Evolutionary conservation across 2,329 filamentous ascomycete genomes (phyloP), one percentile per base, ranked within the genome.

Genomic region (Alternaria metachromatica): DNA sequence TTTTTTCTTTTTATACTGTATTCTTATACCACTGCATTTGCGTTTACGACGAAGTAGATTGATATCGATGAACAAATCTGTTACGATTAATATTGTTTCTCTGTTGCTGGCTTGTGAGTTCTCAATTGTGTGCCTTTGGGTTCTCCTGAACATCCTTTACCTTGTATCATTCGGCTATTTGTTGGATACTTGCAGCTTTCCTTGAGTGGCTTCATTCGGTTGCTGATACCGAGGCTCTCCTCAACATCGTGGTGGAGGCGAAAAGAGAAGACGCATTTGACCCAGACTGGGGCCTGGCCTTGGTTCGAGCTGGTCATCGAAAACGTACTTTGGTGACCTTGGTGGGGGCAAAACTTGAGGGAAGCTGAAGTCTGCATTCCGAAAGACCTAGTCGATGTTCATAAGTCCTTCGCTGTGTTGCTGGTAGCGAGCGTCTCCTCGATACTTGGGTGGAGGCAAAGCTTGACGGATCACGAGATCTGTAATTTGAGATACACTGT

Each of bases 1-100:
- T 23, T 51, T 53, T 41, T 37, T 8, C 3, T 13, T 37, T 50
- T 50, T 30, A 25, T 41, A 41, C 49, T 53, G 49, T 53, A 53
- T 53, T 53, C 49, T 53, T 53, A 53, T 41, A 37, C 49, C 28
- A 53, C n/a, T 23, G 30, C 30, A 33, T 53, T 41, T 53, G 49
- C 28, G 49, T 53, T 53, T 20, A 25, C 46, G n/a, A 53, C 28
- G 15, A 53, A 53, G 21, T 53, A 41, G 28, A 37, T 37, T 53
- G 49, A 53, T 53, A 37, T 41, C 20, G 49, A 53, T 25, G 49
- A 53, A 41, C 20, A 41, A 41, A 25, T 23, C 30, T 41, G 49
- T 37, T 53, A 53, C 28, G 30, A 53, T 51, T 0, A 25, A 5
- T 20, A 25, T 10, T 53, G 49, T 25, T 4, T 53, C 9, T 37